Percentiles rank a stretch among this genome's conserved stretches.
Evolutionary conservation across 1,139 yeast genomes (phyloP).

Genomic region (Debaryomyces coudertii): DNA sequence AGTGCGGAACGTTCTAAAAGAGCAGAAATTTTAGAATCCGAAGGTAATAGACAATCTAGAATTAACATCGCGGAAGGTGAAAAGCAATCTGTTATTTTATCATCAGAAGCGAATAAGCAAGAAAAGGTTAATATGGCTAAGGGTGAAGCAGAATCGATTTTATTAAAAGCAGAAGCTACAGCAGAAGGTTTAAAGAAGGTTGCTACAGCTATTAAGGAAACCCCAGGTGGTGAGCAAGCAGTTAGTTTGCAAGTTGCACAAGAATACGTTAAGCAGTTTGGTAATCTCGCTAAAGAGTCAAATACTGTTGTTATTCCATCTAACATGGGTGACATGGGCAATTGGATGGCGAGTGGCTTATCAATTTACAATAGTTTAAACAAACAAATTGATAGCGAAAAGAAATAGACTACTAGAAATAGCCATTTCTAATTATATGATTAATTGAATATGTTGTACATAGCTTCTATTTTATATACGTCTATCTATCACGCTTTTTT

Average conservation of each 20-base stretch:
- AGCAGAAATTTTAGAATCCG: conserved; percentile 85
- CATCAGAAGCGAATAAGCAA: conserved; percentile 68
- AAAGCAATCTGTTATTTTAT: conserved; percentile 66
- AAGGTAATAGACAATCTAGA: conserved; percentile 77
- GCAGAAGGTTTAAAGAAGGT: conserved; percentile 69
- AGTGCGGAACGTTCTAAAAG: conserved; percentile 84
- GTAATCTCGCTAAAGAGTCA: conserved; percentile 79
- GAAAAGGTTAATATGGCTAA: conserved; percentile 66
- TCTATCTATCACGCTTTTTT: conserved; percentile 30
- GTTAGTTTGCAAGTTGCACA: conserved; percentile 81
- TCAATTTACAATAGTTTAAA: conserved; percentile 65
- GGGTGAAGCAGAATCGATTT: conserved; percentile 72
- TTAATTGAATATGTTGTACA: conserved; percentile 6
- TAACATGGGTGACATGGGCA: conserved; percentile 72
- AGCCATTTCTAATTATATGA: conserved; percentile 2
- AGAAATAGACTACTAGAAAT: conserved; percentile 9
- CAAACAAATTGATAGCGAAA: conserved; percentile 15
- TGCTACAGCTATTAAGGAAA: conserved; percentile 66
- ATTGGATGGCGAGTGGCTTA: conserved; percentile 77
- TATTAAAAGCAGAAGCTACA: conserved; percentile 73
- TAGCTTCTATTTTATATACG: conserved; percentile 10
- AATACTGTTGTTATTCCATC: conserved; percentile 80
- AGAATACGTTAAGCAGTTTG: conserved; percentile 80
- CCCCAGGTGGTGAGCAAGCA: conserved; percentile 76
- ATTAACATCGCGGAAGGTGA: conserved; percentile 86